A percentile compares a stretch with the other conserved stretches of the same genome.
phyloP scores from a whole-genome alignment of 2,329 filamentous ascomycete genomes.

The Penicillium digitatum region DNA sequence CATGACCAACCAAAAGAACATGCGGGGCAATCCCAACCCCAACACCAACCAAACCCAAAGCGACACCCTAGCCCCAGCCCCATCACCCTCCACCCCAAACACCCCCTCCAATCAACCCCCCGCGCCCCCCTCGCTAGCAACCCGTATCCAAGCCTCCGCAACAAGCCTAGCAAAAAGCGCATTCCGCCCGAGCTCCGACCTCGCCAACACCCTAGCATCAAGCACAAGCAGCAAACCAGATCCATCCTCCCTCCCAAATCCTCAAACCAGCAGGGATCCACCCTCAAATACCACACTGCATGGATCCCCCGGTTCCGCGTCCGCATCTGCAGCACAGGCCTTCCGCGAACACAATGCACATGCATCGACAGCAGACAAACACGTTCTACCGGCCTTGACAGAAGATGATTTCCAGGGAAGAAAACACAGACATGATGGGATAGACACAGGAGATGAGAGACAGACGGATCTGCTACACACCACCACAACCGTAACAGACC shows the following conservation, averaged over 20 bases:
- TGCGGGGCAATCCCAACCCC: constrained; percentile 4
- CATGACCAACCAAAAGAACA: constrained; percentile 4
- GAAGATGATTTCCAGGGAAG: constrained; percentile 23
- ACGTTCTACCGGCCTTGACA: constrained; percentile 13
- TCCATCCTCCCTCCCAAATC: background rate
- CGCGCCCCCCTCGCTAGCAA: constrained; percentile 21
- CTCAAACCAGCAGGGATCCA: background rate
- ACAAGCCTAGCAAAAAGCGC: constrained; percentile 30
- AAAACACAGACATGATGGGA: background rate
- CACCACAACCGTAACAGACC: background rate
- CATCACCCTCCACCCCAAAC: background rate
- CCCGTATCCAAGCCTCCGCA: constrained; percentile 34
- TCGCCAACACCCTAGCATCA: constrained; percentile 18
- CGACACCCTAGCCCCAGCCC: background rate
- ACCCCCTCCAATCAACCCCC: background rate
- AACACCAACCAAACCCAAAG: background rate
- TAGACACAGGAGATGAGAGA: background rate
- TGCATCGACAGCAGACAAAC: background rate
- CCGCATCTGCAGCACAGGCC: background rate
- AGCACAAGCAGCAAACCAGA: constrained; percentile 16
- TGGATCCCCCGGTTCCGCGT: background rate
- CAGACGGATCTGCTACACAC: no score
- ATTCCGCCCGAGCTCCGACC: constrained; percentile 21
- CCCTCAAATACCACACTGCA: background rate
- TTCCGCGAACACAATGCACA: constrained; percentile 3